Evolutionary conservation across 345 rosid species (phyloP), one percentile per base, ranked within the genome.

Genomic region (Populus deltoides): DNA sequence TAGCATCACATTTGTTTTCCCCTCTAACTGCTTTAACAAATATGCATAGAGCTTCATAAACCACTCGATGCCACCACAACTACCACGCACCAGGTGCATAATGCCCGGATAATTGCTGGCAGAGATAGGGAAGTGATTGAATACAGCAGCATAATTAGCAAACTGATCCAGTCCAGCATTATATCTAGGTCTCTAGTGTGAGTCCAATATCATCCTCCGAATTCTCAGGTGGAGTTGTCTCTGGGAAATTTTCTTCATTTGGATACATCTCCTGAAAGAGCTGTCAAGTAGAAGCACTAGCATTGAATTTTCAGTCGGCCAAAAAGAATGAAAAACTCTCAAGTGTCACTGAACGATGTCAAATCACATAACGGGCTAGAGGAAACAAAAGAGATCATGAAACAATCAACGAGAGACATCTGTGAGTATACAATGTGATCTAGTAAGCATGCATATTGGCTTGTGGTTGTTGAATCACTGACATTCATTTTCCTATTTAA

Each of bases 241-340:
- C 87, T 0, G 88, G 86, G 68, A 92, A 92, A 83, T 87, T 82
- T 75, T 82, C 88, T 68, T 86, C 91, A 16, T 70, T 72, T 1
- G 91, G 92, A 81, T 89, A 85, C 49, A 89, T 68, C 15, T 82
- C 69, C 73, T 79, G 74, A 83, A 87, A 92, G 75, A 90, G 78
- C 93, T 90, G 86, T 57, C 16, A 53, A 39, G 25, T 33, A 51
- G 29, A 65, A 29, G 69, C 9, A 66, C 13, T 24, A 38, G 38
- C 5, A 61, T 25, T 80, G 70, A 18, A 18, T 78, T 55, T 10
- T 70, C 41, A 24, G 57, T 57, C 74, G 70, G 57, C 47, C 61
- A 12, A 36, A 12, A 33, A 73, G 65, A 57, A 65, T 2, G 33
- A 62, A 22, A 18, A 11, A 4, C 16, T 10, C 27, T 8, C 18